These are phyloP conservation scores for Tephrocybe sp. DNA, from an alignment of 768 basidiomycete genomes.

Conservation along the genomic window DNA sequence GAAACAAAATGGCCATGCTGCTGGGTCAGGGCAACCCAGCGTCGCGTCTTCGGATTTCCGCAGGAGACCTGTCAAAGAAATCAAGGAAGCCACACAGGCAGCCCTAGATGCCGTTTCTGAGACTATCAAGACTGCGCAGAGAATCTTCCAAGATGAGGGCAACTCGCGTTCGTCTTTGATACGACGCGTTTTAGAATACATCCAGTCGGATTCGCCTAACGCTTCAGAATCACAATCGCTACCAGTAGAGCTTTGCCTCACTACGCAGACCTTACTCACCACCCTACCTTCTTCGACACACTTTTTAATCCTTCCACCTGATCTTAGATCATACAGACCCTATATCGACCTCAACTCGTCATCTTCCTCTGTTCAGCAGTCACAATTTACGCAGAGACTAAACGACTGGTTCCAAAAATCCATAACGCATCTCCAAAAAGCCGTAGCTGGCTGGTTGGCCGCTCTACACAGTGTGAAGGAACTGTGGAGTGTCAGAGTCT, in stretches of 20 bases:
- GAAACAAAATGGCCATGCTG: slow-evolving; percentile 32
- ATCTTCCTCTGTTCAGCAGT: slow-evolving; percentile 46
- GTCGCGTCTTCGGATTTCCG: slow-evolving; percentile 17
- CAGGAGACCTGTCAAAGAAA: slow-evolving; percentile 42
- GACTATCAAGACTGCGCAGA: slow-evolving; percentile 56
- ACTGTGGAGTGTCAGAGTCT: slow-evolving; percentile 68
- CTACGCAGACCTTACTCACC: slow-evolving; percentile 64
- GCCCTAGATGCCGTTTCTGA: slow-evolving; percentile 53
- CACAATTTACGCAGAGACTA: slow-evolving; percentile 44
- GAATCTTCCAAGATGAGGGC: slow-evolving; percentile 48
- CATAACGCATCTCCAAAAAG: slow-evolving; percentile 37
- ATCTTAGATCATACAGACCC: slow-evolving; percentile 77
- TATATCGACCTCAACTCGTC: slow-evolving; percentile 73
- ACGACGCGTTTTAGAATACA: slow-evolving; percentile 50
- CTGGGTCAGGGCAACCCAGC: slow-evolving; percentile 16
- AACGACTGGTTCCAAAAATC: slow-evolving; percentile 65
- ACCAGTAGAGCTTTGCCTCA: slow-evolving; percentile 55
- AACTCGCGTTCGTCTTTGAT: slow-evolving; percentile 45
- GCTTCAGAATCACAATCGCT: slow-evolving; percentile 24
- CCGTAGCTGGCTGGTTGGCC: slow-evolving; percentile 55
- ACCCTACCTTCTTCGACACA: slow-evolving; percentile 82
- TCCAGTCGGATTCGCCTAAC: slow-evolving; percentile 49
- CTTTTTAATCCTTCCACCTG: slow-evolving; percentile 69
- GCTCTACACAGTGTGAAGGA: slow-evolving; percentile 59
- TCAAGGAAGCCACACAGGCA: slow-evolving; percentile 50